Percentiles rank a stretch among this genome's conserved stretches.
Conservation (phyloP, 2,329 filamentous ascomycete genomes). For the Colletotrichum gloeosporioides region DNA sequence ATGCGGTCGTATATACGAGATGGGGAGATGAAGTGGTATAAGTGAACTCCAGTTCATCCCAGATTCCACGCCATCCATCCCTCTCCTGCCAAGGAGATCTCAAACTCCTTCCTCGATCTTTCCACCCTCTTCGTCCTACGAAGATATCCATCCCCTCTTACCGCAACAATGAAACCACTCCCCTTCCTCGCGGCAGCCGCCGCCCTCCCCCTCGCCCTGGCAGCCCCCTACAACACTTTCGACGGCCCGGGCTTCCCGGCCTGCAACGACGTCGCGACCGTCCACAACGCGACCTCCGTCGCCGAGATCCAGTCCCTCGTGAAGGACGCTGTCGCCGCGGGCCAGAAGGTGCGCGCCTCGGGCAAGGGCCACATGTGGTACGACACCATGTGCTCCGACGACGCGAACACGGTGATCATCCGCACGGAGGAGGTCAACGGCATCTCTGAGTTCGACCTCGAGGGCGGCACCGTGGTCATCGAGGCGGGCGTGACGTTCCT, state of each 20-base stretch:
- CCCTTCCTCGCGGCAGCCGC: neutral
- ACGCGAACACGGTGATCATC: slow-evolving; percentile 50
- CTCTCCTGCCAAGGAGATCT: neutral
- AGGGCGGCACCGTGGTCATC: slow-evolving; percentile 50
- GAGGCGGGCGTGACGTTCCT: slow-evolving; percentile 58
- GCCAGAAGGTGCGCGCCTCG: slow-evolving; percentile 48
- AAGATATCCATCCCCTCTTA: neutral
- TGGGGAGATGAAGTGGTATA: neutral
- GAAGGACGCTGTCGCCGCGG: slow-evolving; percentile 40
- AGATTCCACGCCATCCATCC: neutral
- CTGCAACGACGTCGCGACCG: slow-evolving; percentile 49
- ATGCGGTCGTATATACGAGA: neutral
- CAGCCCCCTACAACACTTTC: slow-evolving; percentile 52
- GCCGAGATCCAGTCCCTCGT: slow-evolving; percentile 48
- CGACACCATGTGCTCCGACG: slow-evolving; percentile 58
- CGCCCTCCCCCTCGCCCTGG: slow-evolving; percentile 27
- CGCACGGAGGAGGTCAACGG: slow-evolving; percentile 48
- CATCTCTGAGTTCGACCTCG: slow-evolving; percentile 50
- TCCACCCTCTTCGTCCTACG: neutral
- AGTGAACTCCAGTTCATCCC: neutral
- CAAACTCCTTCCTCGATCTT: neutral
- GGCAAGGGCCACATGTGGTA: slow-evolving; percentile 60
- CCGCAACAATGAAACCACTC: neutral
- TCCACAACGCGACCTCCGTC: slow-evolving; percentile 50
- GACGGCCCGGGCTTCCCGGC: slow-evolving; percentile 53